Evolutionary conservation across 2,329 filamentous ascomycete species (phyloP), one percentile per base, ranked within the genome.

Genomic region (Xylariaceae sp.): DNA sequence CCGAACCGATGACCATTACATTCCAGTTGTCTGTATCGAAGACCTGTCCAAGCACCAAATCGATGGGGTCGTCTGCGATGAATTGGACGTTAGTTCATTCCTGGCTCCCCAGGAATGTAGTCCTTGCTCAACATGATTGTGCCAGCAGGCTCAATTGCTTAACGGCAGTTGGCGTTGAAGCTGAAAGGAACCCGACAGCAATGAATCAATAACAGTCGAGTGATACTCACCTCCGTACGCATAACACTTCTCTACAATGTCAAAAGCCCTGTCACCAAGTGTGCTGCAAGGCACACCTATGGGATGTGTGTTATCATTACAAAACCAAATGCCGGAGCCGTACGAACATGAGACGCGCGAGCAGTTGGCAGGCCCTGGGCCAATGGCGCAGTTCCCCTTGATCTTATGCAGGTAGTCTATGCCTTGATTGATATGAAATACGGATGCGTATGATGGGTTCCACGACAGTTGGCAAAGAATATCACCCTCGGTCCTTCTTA

Each of bases 291-390:
- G 57, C 42, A 65, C 61, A 15, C 59, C 60, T 30, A 44, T 57
- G 4, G 54, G 51, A n/a, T 56, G 17, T 23, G 52, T 50, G 45
- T 58, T 64, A 11, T 66, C 62, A 44, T 66, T 66, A 55, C 64
- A 66, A 17, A 62, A 66, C 56, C 54, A 66, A 23, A 66, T 63
- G 30, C 60, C 64, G 17, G 64, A 66, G 23, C 13, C 10, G 23
- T 60, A 64, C 10, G 58, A 63, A 53, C 64, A 66, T 17, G 60
- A 61, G 47, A 66, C 55, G 51, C 62, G 62, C 1, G 45, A 23
- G 53, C 62, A 66, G 53, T 64, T 64, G 1, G 39, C 62, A 1
- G 62, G 62, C 2, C 64, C 64, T 5, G 64, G 60, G 4, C 60
- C 62, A 35, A 42, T 59, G 30, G 50, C 61, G 56, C 64, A 66